Conservation (phyloP, 129 eudicot species). For the Saussurea involucrata region DNA sequence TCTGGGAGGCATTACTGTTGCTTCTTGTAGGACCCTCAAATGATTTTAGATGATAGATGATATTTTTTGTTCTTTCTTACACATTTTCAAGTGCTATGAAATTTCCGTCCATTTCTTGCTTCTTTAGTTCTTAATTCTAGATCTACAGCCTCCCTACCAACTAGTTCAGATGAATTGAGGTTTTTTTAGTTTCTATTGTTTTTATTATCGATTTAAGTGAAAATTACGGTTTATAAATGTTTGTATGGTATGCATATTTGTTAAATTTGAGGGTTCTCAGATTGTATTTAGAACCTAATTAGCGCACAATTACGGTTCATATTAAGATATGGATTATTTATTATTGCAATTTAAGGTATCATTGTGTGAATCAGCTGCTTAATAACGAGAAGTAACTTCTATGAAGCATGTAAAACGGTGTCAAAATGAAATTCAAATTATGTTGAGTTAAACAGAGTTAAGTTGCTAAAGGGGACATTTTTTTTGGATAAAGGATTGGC, state of each 20-base stretch:
- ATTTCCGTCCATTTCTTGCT: no score
- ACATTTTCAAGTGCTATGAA: no score
- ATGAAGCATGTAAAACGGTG: not conserved
- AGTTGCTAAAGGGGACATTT: not conserved
- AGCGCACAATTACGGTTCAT: not conserved
- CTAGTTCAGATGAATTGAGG: no score
- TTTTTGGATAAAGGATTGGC: not conserved
- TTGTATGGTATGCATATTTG: not conserved
- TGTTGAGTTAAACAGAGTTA: not conserved
- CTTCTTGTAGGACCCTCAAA: no score
- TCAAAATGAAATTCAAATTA: not conserved
- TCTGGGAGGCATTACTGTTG: no score
- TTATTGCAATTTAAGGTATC: not conserved
- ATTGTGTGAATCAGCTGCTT: not conserved
- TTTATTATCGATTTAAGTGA: conserved; percentile 10
- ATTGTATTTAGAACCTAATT: not conserved
- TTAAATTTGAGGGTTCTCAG: not conserved
- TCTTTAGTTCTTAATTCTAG: no score
- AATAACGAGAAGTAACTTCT: not conserved
- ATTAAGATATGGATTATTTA: not conserved
- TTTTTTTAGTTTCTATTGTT: not conserved
- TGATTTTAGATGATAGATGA: no score
- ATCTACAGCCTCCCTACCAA: no score
- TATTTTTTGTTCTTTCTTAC: no score
- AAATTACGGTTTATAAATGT: conserved; percentile 4